phyloP scores from a whole-genome alignment of 331 rosid genomes.

The Quercus lobata region DNA sequence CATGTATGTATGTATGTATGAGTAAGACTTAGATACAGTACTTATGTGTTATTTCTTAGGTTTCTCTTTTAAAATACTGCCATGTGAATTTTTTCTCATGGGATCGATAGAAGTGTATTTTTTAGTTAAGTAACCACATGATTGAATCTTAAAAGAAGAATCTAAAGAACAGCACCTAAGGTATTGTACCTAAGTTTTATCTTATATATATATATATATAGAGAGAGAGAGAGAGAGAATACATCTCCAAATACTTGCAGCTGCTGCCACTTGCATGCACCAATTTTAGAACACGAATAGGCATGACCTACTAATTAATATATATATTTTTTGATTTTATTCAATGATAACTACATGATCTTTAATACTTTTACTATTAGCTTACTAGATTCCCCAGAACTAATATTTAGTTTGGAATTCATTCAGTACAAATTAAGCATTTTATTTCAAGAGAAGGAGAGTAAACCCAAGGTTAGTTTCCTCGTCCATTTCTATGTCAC shows the following conservation, averaged over 20 bases:
- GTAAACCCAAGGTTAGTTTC: background rate
- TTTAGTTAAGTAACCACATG: too few relatives aligned
- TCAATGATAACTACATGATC: background rate
- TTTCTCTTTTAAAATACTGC: too few relatives aligned
- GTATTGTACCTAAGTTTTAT: too few relatives aligned
- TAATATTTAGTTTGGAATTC: background rate
- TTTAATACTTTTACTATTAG: background rate
- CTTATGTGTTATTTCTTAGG: too few relatives aligned
- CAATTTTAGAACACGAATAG: background rate
- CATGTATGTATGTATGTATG: too few relatives aligned
- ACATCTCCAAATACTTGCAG: background rate
- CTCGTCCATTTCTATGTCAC: background rate
- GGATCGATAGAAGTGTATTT: too few relatives aligned
- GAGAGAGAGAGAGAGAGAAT: background rate
- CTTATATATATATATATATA: too few relatives aligned
- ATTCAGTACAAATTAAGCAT: background rate
- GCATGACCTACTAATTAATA: too few relatives aligned
- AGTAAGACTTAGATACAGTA: too few relatives aligned
- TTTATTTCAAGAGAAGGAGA: background rate
- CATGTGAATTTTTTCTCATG: too few relatives aligned
- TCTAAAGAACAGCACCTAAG: too few relatives aligned
- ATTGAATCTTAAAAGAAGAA: too few relatives aligned
- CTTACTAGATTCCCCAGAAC: background rate
- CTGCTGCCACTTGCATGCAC: background rate
- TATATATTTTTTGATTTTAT: background rate